Conservation (phyloP, 805 yeast genomes). For the Pichia nakasei region DNA sequence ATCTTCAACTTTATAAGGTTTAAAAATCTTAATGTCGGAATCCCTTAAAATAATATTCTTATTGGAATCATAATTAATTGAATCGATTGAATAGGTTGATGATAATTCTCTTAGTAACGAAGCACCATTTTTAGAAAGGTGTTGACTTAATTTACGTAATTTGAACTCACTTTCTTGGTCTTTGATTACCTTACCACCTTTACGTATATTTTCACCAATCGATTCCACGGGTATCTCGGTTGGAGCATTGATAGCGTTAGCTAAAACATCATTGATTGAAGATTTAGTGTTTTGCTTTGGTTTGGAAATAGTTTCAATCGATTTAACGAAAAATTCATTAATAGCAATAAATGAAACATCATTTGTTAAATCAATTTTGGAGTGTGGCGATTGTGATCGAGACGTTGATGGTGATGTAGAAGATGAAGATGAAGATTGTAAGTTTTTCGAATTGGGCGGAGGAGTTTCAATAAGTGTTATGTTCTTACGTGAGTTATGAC, state of each 20-base stretch:
- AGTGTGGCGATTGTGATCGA: neutral
- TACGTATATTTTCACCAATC: slow-evolving; percentile 14
- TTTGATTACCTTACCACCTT: slow-evolving; percentile 13
- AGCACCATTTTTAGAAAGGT: slow-evolving; percentile 22
- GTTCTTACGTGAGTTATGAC: slow-evolving; percentile 28
- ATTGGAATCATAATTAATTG: slow-evolving; percentile 26
- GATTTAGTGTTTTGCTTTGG: slow-evolving; percentile 23
- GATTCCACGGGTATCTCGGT: slow-evolving; percentile 12
- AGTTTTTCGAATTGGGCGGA: neutral
- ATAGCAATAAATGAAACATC: slow-evolving; percentile 36
- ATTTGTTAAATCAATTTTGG: neutral
- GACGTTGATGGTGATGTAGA: neutral
- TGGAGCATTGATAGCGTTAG: slow-evolving; percentile 15
- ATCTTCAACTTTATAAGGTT: slow-evolving; percentile 31
- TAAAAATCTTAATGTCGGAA: slow-evolving; percentile 29
- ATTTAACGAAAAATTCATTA: slow-evolving; percentile 49
- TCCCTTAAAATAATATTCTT: slow-evolving; percentile 31
- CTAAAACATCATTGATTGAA: slow-evolving; percentile 18
- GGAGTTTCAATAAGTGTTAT: neutral
- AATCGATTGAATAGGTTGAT: slow-evolving; percentile 25
- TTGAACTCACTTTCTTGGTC: slow-evolving; percentile 18
- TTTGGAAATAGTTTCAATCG: slow-evolving; percentile 35
- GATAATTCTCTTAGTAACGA: slow-evolving; percentile 19
- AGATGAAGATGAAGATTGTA: neutral
- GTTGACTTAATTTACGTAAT: slow-evolving; percentile 15